Evolutionary conservation across 129 eudicot genomes (phyloP).

Genomic region (Saposhnikovia divaricata): DNA sequence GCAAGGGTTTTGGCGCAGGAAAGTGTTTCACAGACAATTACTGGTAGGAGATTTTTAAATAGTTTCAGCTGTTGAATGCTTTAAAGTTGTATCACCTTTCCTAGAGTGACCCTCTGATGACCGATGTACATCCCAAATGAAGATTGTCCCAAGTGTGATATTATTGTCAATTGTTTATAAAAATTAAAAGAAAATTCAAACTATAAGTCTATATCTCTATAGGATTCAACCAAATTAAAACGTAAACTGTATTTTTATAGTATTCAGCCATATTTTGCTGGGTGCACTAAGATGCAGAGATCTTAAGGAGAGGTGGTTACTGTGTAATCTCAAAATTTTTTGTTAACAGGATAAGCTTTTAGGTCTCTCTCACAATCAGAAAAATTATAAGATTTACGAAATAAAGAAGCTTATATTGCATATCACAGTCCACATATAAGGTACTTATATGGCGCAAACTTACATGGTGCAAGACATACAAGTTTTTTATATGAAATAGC

Average conservation of each 20-base stretch:
- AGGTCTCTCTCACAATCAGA: background rate
- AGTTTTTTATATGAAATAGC: background rate
- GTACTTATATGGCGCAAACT: background rate
- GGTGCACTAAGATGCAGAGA: background rate
- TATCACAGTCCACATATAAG: background rate
- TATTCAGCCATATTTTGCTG: background rate
- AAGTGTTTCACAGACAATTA: constrained; percentile 35
- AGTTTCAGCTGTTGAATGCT: background rate
- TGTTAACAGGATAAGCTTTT: background rate
- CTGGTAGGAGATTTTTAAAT: constrained; percentile 33
- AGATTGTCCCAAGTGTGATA: background rate
- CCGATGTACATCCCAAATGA: background rate
- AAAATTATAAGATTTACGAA: background rate
- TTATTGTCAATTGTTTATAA: background rate
- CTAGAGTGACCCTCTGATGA: background rate
- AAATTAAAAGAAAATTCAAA: background rate
- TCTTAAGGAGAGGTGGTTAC: background rate
- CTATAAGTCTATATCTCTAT: background rate
- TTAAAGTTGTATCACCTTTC: background rate
- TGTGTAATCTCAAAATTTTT: background rate
- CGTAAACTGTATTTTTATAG: background rate
- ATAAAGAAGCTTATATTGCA: background rate
- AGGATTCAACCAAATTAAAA: background rate
- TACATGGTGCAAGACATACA: background rate
- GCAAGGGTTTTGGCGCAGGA: constrained; percentile 47